Conservation (phyloP, 768 basidiomycete genomes). For the Agaricus bisporus region DNA sequence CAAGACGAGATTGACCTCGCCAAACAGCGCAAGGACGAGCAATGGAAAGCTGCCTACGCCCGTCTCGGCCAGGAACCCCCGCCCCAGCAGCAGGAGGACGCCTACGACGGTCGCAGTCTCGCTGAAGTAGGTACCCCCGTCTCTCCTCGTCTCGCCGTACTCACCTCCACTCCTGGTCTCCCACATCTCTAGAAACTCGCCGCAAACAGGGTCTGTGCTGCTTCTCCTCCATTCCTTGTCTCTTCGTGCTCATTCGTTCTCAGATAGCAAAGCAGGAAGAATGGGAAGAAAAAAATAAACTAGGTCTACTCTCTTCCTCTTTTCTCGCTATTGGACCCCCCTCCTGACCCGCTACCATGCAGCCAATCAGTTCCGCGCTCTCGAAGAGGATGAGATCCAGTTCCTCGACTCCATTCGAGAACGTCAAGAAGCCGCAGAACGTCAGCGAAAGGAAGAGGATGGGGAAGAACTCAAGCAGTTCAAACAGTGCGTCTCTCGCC, state of each 20-base stretch:
- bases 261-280: slow-evolving; percentile 88
- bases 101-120: slow-evolving; percentile 78
- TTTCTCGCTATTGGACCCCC: slow-evolving; percentile 11
- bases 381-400: slow-evolving; percentile 88
- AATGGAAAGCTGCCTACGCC: slow-evolving; percentile 89
- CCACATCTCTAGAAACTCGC: slow-evolving; percentile 72
- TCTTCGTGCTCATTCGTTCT: background rate
- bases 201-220: slow-evolving; percentile 65
- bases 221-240: background rate
- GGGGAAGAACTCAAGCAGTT: slow-evolving; percentile 76
- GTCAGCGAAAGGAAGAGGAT: slow-evolving; percentile 65
- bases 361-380: slow-evolving; percentile 86
- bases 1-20: slow-evolving; percentile 73
- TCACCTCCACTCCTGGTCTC: slow-evolving; percentile 40
- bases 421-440: slow-evolving; percentile 70
- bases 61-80: slow-evolving; percentile 84
- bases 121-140: slow-evolving; percentile 63
- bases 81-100: slow-evolving; percentile 66
- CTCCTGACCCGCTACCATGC: slow-evolving; percentile 2
- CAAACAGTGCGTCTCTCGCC: slow-evolving; percentile 49
- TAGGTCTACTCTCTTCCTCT: slow-evolving; percentile 29
- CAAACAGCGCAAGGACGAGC: slow-evolving; percentile 66
- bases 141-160: slow-evolving; percentile 25
- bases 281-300: slow-evolving; percentile 88
- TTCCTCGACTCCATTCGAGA: slow-evolving; percentile 81